Evolutionary conservation across 2,329 filamentous ascomycete species (phyloP), one percentile per base, ranked within the genome.

Genomic region (Aspergillus sp.): DNA sequence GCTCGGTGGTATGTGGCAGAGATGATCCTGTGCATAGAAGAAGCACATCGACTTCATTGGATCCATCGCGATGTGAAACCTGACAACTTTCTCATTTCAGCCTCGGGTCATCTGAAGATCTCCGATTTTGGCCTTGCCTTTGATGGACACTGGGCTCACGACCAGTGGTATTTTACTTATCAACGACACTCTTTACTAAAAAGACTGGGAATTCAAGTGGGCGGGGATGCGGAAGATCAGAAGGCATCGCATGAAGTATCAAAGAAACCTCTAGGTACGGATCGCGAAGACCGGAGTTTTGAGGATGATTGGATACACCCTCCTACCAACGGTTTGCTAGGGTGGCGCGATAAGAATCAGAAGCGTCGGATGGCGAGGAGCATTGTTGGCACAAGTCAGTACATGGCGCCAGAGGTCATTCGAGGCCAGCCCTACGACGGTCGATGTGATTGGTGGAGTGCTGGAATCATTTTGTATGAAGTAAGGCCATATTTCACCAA

Each of bases 51-150:
- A 12, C 85, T 97, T 65, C 85, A 85, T 49, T 97, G 92, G 82
- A 96, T 99, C 48, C 95, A 99, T 71, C 89, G 93, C 17, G 95
- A 98, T 74, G 85, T 98, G 71, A 99, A 99, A 73, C 95, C 93
- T 0, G 93, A 98, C 79, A 99, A 99, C 68, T 98, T 99, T 68
- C 82, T 98, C 30, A 92, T 98, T 66, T 90, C 89, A 8, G 84
- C 90, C 0, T 89, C 89, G 17, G 93, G 95, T 0, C 95, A 99
- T 71, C 75, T 98, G 58, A 97, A 96, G 70, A 96, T 98, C 39
- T 96, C 93, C 0, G 95, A 99, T 68, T 99, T 99, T 73, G 93
- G 95, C 0, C 83, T 99, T 38, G 91, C 93, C 0, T 98, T 98
- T 70, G 90, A 97, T 69, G 93, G 93, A 0, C 91, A 96, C 71